Evolutionary conservation across 768 basidiomycete genomes (phyloP).

Genomic region (Phlegmacium glaucopus): DNA sequence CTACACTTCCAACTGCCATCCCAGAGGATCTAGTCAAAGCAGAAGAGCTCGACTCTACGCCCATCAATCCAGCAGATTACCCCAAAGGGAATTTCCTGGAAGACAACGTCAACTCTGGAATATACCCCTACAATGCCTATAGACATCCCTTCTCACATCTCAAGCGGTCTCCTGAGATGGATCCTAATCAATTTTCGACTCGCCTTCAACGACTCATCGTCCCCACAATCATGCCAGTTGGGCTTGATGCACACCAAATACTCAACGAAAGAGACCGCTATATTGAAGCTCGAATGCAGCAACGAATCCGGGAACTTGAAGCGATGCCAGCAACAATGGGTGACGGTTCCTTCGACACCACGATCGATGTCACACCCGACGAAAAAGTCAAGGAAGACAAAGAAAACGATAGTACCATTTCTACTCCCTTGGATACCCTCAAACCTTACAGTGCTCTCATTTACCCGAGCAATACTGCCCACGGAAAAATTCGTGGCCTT

Average conservation of each 20-base stretch:
- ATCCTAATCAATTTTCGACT: conserved; percentile 62
- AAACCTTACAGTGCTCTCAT: conserved; percentile 34
- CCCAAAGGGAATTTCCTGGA: conserved; percentile 78
- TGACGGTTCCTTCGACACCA: conserved; percentile 61
- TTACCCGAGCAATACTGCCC: conserved; percentile 59
- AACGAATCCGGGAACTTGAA: conserved; percentile 87
- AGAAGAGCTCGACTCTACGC: conserved; percentile 46
- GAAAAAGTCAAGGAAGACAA: conserved; percentile 40
- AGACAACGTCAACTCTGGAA: conserved; percentile 72
- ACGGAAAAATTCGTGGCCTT: conserved; percentile 83
- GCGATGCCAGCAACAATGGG: conserved; percentile 76
- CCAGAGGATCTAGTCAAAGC: conserved; percentile 47
- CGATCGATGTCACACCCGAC: conserved; percentile 34
- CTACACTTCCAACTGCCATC: conserved; percentile 20
- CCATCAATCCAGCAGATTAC: conserved; percentile 53
- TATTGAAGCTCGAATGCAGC: conserved; percentile 84
- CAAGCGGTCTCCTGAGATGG: conserved; percentile 57
- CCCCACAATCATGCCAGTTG: conserved; percentile 86
- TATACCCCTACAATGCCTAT: conserved; percentile 93
- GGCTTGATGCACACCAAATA: conserved; percentile 89
- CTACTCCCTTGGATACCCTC: conserved; percentile 25
- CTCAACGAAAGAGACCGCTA: conserved; percentile 90
- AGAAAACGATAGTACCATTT: conserved; percentile 29
- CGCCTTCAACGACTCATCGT: conserved; percentile 79
- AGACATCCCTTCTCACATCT: conserved; percentile 81